Conservation (phyloP, 305 asterid species). For the Vinca major region DNA sequence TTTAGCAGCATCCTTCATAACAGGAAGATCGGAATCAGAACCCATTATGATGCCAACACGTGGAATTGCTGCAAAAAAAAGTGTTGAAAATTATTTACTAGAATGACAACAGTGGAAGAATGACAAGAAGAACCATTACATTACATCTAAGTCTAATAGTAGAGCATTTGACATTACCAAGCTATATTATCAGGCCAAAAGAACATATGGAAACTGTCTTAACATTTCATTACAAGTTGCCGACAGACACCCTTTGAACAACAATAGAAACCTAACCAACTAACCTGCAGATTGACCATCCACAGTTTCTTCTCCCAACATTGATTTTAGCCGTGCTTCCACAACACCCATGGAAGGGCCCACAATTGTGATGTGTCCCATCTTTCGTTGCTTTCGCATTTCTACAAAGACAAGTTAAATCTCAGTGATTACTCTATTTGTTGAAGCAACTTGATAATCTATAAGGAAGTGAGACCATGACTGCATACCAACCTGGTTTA, state of each 20-base stretch:
- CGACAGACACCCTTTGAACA: neutral
- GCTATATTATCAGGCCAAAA: neutral
- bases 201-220: neutral
- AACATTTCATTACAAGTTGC: neutral
- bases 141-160: neutral
- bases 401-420: conserved; percentile 28
- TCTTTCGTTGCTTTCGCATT: conserved; percentile 90
- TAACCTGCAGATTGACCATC: conserved; percentile 44
- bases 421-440: neutral
- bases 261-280: conserved; percentile 7
- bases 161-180: neutral
- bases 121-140: neutral
- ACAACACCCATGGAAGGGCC: conserved; percentile 76
- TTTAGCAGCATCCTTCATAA: conserved; percentile 90
- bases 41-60: conserved; percentile 98
- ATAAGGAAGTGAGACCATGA: conserved; percentile 7
- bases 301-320: conserved; percentile 42
- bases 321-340: conserved; percentile 52
- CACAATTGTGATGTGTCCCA: conserved; percentile 88
- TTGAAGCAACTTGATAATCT: conserved; percentile 5
- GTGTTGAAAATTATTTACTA: conserved; percentile 1
- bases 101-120: neutral
- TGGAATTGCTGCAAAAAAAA: conserved; percentile 40
- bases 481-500: conserved; percentile 71
- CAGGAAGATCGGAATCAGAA: conserved; percentile 97